phyloP scores from a whole-genome alignment of 495 filamentous ascomycete genomes.

The Aspergillus egyptiacus region DNA sequence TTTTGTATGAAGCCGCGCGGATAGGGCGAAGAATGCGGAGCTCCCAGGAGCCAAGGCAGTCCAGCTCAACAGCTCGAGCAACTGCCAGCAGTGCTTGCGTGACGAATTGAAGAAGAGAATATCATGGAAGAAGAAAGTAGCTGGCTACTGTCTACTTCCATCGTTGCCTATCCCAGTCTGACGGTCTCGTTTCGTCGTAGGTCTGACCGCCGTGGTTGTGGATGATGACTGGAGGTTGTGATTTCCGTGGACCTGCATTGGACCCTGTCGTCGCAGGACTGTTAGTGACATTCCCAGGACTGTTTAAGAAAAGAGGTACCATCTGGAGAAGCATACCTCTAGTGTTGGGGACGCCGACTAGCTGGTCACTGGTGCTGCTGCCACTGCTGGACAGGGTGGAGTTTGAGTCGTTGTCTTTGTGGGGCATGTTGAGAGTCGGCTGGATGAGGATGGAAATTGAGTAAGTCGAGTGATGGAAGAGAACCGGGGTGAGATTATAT shows the following conservation, averaged over 20 bases:
- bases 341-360: constrained; percentile 32
- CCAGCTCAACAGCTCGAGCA: constrained; percentile 2
- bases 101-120: neutral
- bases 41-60: neutral
- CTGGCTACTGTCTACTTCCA: constrained; percentile 35
- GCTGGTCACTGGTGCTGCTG: constrained; percentile 33
- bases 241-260: constrained; percentile 22
- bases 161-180: constrained; percentile 46
- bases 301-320: neutral
- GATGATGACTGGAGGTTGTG: constrained; percentile 37
- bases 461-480: constrained; percentile 5
- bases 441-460: constrained; percentile 4
- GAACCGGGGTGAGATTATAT: constrained; percentile 9
- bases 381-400: constrained; percentile 37
- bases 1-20: constrained; percentile 29
- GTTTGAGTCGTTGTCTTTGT: constrained; percentile 43
- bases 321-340: constrained; percentile 27
- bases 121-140: neutral
- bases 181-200: constrained; percentile 44
- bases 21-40: constrained; percentile 18
- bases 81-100: constrained; percentile 18
- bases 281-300: constrained; percentile 13
- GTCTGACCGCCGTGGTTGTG: constrained; percentile 44
- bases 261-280: constrained; percentile 19
- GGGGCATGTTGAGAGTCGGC: constrained; percentile 30